Base-by-base conservation (phyloP, 2,329 filamentous ascomycete genomes). In the Fusarium temperatum region DNA sequence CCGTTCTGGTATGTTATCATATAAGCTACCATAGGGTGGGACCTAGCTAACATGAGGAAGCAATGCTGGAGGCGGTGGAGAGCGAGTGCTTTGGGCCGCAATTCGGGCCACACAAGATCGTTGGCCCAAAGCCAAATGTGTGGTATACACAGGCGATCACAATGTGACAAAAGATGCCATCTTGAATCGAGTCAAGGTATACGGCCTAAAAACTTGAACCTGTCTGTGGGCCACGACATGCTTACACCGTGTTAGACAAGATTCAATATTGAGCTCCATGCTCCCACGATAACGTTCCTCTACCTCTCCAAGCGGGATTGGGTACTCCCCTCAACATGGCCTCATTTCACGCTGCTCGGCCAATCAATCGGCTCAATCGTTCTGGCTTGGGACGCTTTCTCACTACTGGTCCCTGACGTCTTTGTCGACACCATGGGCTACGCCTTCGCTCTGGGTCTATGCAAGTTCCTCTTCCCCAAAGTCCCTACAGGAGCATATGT, bases 351-450 rank as follows among this genome's bases (percentile, higher is more conserved):
- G 2, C 90, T 99, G 9, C 87, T 98, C 8, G 95, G 96, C n/a
- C 96, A 99, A 82, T 97, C 94, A 6, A 80, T 98, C 8, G 96
- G 96, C 47, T 98, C 95, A 11, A 80, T 99, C 51, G 81, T 98
- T 35, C 87, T 99, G 61, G 95, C 93, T 32, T 96, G 94, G 87
- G 96, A 99, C 79, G 96, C 96, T 17, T 96, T 99, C 81, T 92
- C 90, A n/a, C 89, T 98, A 6, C 87, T 98, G 6, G 93, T 96
- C 1, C 96, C 96, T 0, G 96, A 99, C 81, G 89, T 98, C 59
- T 98, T 98, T 81, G 88, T 99, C 77, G 96, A 99, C 80, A 99
- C 96, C 5, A 98, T 99, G 95, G 96, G 96, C 71, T 99, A 98
- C 79, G 95, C 96, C 32, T 99, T 98, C 80, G 89, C 93, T 0